Conservation (phyloP, 2,329 filamentous ascomycete genomes). For the Neofusicoccum kwambonambiense region DNA sequence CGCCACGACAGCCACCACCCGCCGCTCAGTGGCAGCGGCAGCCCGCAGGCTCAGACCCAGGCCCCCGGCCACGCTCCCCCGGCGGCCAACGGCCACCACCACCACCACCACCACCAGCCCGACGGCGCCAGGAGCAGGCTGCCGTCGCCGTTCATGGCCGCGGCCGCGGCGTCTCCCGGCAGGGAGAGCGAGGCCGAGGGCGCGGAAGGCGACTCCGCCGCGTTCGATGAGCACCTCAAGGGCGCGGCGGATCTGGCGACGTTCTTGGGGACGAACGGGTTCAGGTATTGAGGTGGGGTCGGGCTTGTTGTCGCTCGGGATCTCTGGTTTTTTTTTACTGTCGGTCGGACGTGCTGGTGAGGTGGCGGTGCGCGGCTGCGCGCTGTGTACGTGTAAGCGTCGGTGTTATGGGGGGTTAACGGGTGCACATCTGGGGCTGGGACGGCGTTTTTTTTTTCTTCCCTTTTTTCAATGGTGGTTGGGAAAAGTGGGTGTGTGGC, state of each 20-base stretch:
- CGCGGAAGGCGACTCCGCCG: background rate
- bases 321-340: too few relatives aligned
- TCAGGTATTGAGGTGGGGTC: background rate
- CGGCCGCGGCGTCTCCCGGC: background rate
- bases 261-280: conserved; percentile 2
- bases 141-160: background rate
- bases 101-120: background rate
- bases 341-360: too few relatives aligned
- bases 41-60: background rate
- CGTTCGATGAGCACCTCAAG: conserved; percentile 9
- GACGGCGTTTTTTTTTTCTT: too few relatives aligned
- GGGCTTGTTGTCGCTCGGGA: too few relatives aligned
- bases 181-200: background rate
- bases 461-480: too few relatives aligned
- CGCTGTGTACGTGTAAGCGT: too few relatives aligned
- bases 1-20: conserved; percentile 3
- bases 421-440: too few relatives aligned
- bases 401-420: too few relatives aligned
- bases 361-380: too few relatives aligned
- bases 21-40: background rate
- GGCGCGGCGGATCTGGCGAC: background rate
- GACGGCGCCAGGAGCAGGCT: background rate
- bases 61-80: background rate
- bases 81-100: background rate
- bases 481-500: too few relatives aligned